These are phyloP conservation scores for Zasmidium angulare DNA, from an alignment of 2,329 filamentous ascomycete genomes.

Conservation along the genomic window DNA sequence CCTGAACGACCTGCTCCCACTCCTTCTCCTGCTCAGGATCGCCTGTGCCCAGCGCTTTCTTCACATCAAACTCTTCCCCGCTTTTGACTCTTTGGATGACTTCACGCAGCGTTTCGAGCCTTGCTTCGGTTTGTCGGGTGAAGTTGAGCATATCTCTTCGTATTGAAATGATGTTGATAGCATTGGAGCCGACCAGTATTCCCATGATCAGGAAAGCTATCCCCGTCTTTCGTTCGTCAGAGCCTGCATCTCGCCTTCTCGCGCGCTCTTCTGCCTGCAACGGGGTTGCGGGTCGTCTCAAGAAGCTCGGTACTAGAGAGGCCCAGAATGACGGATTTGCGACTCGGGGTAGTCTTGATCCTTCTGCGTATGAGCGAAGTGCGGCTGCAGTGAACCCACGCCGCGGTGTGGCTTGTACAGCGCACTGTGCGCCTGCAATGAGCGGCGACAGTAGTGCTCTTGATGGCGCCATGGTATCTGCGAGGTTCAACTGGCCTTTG, in stretches of 20 bases:
- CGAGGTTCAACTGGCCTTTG: neutral
- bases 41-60: slow-evolving; percentile 75
- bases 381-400: slow-evolving; percentile 12
- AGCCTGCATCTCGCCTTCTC: slow-evolving; percentile 15
- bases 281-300: slow-evolving; percentile 26
- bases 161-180: slow-evolving; percentile 85
- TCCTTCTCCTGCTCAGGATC: slow-evolving; percentile 72
- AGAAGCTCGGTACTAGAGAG: slow-evolving; percentile 35
- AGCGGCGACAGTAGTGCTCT: slow-evolving; percentile 6
- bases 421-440: neutral
- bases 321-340: slow-evolving; percentile 37
- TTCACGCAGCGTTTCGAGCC: slow-evolving; percentile 74
- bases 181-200: slow-evolving; percentile 87
- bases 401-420: neutral
- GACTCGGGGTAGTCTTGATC: slow-evolving; percentile 32
- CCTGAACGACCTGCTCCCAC: slow-evolving; percentile 76
- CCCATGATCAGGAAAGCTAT: slow-evolving; percentile 67
- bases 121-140: slow-evolving; percentile 73
- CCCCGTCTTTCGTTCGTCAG: slow-evolving; percentile 54
- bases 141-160: slow-evolving; percentile 73
- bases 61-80: slow-evolving; percentile 81
- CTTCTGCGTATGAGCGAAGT: slow-evolving; percentile 8
- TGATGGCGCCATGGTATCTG: slow-evolving; percentile 13
- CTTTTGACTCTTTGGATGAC: slow-evolving; percentile 68
- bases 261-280: slow-evolving; percentile 22